These are phyloP conservation scores for Aspergillus sp. DNA, from an alignment of 2,329 filamentous ascomycete species.

Conservation along the genomic window DNA sequence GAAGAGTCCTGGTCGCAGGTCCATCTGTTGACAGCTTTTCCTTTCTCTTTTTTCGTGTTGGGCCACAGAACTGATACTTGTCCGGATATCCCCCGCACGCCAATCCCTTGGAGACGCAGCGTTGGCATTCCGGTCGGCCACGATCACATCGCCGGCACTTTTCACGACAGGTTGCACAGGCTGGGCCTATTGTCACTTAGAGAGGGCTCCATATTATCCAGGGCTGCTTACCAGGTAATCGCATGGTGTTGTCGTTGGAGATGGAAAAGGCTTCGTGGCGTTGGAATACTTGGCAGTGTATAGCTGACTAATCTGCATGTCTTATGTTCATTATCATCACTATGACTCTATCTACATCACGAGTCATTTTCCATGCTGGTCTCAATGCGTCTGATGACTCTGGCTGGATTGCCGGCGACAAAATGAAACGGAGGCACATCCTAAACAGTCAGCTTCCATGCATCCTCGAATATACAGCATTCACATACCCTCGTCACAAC, in stretches of 20 bases:
- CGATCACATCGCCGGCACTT: slow-evolving; percentile 30
- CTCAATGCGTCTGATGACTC: slow-evolving; percentile 35
- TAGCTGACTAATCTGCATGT: no score
- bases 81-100: slow-evolving; percentile 27
- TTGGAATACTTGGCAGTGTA: no score
- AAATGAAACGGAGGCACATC: slow-evolving; percentile 40
- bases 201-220: no score
- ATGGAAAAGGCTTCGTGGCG: no score
- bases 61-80: slow-evolving; percentile 25
- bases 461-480: no score
- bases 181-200: slow-evolving; percentile 17
- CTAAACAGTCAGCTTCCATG: slow-evolving; percentile 12
- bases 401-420: slow-evolving; percentile 38
- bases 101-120: slow-evolving; percentile 25
- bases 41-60: no score
- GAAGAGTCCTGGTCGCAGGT: no score
- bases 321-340: no score
- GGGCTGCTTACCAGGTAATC: no score
- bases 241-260: no score
- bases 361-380: slow-evolving; percentile 24
- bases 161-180: slow-evolving; percentile 28
- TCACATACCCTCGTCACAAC: slow-evolving; percentile 67
- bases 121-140: slow-evolving; percentile 22
- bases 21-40: no score
- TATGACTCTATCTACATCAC: no score